A percentile compares a stretch with the other conserved stretches of the same genome.
Evolutionary conservation across 371 early-diverging fungal genomes (phyloP).

Genomic region (Mucor lusitanicus): DNA sequence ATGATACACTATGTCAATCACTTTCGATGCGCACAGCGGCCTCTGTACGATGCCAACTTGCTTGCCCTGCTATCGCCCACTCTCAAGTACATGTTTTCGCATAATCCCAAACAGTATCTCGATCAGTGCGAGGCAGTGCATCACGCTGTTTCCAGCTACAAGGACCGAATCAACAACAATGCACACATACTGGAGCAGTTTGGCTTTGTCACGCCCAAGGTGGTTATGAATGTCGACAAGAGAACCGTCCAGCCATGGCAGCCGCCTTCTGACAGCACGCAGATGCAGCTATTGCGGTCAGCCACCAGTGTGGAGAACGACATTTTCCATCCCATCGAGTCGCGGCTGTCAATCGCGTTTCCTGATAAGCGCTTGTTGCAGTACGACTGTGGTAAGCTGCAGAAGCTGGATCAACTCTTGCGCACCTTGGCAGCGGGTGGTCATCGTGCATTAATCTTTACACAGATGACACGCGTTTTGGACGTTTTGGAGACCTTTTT

Average conservation of each 20-base stretch:
- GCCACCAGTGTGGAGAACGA: slow-evolving; percentile 34
- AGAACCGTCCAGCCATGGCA: neutral
- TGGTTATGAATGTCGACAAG: slow-evolving; percentile 4
- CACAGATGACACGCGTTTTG: slow-evolving; percentile 98
- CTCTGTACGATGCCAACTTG: slow-evolving; percentile 48
- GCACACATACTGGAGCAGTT: slow-evolving; percentile 59
- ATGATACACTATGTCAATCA: slow-evolving; percentile 40
- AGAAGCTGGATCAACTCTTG: slow-evolving; percentile 80
- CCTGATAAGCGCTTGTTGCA: slow-evolving; percentile 86
- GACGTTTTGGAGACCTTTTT: slow-evolving; percentile 96
- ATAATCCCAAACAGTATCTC: slow-evolving; percentile 31
- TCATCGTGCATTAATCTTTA: slow-evolving; percentile 92
- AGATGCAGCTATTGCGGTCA: neutral
- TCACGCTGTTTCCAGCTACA: slow-evolving; percentile 44
- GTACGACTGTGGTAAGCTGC: slow-evolving; percentile 89
- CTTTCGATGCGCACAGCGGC: slow-evolving; percentile 36
- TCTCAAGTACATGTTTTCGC: neutral
- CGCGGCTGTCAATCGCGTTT: slow-evolving; percentile 73
- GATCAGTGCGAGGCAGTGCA: slow-evolving; percentile 25
- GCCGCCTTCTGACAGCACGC: neutral
- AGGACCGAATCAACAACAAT: slow-evolving; percentile 45
- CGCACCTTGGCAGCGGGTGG: slow-evolving; percentile 73
- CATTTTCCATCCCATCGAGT: slow-evolving; percentile 57
- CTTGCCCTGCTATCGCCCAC: slow-evolving; percentile 13
- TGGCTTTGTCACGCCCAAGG: slow-evolving; percentile 71